phyloP scores from a whole-genome alignment of 495 filamentous ascomycete genomes.

The Aspergillus nidulans region DNA sequence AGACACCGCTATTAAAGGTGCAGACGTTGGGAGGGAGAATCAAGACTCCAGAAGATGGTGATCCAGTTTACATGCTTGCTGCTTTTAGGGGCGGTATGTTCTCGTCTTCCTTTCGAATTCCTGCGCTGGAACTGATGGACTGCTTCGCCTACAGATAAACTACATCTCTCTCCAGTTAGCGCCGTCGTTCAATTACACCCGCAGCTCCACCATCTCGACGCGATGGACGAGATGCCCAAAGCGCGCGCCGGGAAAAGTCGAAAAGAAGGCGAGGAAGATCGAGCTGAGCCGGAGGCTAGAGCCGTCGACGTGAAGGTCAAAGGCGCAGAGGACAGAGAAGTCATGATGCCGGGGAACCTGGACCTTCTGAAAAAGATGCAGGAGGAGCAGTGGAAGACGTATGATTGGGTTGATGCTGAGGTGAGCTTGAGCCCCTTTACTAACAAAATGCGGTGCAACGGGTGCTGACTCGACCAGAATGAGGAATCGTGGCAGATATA shows the following conservation, averaged over 20 bases:
- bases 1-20: slow-evolving; percentile 27
- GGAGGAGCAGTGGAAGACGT: slow-evolving; percentile 62
- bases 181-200: slow-evolving; percentile 70
- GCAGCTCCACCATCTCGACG: slow-evolving; percentile 72
- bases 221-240: slow-evolving; percentile 48
- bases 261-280: slow-evolving; percentile 45
- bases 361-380: slow-evolving; percentile 56
- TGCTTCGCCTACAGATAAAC: slow-evolving; percentile 43
- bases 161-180: slow-evolving; percentile 64
- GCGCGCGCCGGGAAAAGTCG: slow-evolving; percentile 28
- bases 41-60: slow-evolving; percentile 50
- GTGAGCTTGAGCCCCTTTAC: slow-evolving; percentile 25
- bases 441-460: not conserved
- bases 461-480: slow-evolving; percentile 34
- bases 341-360: slow-evolving; percentile 45
- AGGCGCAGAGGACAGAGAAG: slow-evolving; percentile 52
- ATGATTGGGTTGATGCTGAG: slow-evolving; percentile 67
- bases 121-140: not conserved
- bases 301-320: slow-evolving; percentile 67
- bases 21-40: slow-evolving; percentile 66
- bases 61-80: slow-evolving; percentile 68
- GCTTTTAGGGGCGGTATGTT: slow-evolving; percentile 59
- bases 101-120: not conserved
- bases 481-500: slow-evolving; percentile 60
- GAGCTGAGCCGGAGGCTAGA: slow-evolving; percentile 50